Conservation (phyloP, 768 basidiomycete species). For the Dentipellis sp. region DNA sequence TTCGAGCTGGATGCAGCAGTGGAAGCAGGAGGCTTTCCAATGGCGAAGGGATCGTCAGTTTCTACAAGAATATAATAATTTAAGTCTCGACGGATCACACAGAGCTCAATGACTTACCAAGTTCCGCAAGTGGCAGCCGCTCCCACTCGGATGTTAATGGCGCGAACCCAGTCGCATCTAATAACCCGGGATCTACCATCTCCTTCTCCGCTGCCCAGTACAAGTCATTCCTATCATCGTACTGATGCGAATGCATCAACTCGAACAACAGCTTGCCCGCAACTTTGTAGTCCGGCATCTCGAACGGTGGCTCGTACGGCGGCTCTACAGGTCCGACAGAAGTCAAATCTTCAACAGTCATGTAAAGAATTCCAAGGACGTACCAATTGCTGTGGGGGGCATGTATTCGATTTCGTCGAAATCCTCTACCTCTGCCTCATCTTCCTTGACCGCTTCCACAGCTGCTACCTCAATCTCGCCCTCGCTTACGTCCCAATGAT, state of each 20-base stretch:
- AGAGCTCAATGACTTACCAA: constrained; percentile 1
- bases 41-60: neutral
- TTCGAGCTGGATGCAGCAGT: neutral
- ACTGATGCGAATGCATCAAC: constrained; percentile 24
- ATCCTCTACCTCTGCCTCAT: constrained; percentile 20
- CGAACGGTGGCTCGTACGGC: constrained; percentile 37
- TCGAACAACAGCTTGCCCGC: constrained; percentile 29
- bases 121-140: constrained; percentile 4
- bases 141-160: constrained; percentile 6
- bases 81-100: neutral
- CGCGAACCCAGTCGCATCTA: constrained; percentile 7
- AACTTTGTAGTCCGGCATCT: constrained; percentile 38
- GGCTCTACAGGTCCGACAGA: constrained; percentile 21
- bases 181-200: constrained; percentile 5
- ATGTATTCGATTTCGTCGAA: constrained; percentile 46
- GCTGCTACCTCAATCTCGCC: constrained; percentile 27
- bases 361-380: constrained; percentile 13
- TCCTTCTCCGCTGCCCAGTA: constrained; percentile 15
- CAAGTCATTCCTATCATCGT: constrained; percentile 24
- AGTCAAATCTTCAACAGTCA: neutral
- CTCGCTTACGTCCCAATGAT: constrained; percentile 74
- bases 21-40: neutral
- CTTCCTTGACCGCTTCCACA: constrained; percentile 15
- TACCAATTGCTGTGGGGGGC: constrained; percentile 43
- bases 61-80: neutral